Percentiles rank a stretch among this genome's conserved stretches.
These are phyloP conservation scores for Aspergillus felis DNA, from an alignment of 2,329 filamentous ascomycete genomes.

Conservation along the genomic window DNA sequence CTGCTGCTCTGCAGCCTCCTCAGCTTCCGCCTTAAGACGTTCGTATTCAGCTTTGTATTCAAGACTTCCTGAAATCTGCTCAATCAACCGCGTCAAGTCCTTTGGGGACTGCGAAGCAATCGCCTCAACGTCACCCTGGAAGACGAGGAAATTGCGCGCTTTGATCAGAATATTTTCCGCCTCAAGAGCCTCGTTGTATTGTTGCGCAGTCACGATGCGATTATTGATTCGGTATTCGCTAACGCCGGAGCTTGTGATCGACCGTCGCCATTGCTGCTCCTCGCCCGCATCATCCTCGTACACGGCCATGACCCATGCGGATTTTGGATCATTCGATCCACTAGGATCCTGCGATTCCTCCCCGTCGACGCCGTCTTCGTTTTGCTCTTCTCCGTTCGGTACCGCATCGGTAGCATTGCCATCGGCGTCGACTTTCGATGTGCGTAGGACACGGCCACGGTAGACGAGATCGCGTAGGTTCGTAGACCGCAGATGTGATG, in stretches of 20 bases:
- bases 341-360: conserved; percentile 59
- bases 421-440: conserved; percentile 87
- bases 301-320: conserved; percentile 98
- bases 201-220: conserved; percentile 76
- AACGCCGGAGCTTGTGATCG: conserved; percentile 79
- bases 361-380: conserved; percentile 49
- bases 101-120: conserved; percentile 94
- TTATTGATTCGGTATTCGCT: conserved; percentile 99
- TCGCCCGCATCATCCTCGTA: conserved; percentile 97
- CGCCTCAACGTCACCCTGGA: conserved; percentile 95
- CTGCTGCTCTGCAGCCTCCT: conserved; percentile 83
- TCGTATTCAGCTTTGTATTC: conserved; percentile 96
- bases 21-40: conserved; percentile 76
- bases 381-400: conserved; percentile 59
- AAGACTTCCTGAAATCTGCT: conserved; percentile 94
- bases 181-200: conserved; percentile 92
- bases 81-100: conserved; percentile 87
- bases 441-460: conserved; percentile 86
- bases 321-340: conserved; percentile 73
- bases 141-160: conserved; percentile 94
- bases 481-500: conserved; percentile 90
- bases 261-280: conserved; percentile 92
- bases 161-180: conserved; percentile 96
- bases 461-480: conserved; percentile 95
- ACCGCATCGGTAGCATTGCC: conserved; percentile 64